Base-by-base conservation (phyloP, 2,329 filamentous ascomycete species). In the Monilinia fructicola region DNA sequence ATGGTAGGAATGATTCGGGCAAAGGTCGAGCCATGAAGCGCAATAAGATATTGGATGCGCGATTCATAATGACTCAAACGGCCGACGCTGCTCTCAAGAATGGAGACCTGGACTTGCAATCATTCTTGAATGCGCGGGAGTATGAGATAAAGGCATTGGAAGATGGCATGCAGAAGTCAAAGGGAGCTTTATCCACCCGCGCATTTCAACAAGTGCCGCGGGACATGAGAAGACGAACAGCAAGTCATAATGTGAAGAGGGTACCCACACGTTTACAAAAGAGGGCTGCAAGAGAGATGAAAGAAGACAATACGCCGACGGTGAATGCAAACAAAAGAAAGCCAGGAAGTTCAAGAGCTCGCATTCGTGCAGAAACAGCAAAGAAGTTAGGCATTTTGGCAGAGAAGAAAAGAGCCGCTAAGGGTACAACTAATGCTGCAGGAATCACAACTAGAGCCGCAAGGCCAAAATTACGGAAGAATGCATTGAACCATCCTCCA, bases 141-240 rank as follows among this genome's bases (percentile, higher is more conserved):
- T 96, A 91, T 74, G 94, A 98, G 80, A 96, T 99, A 73, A 86
- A 86, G 67, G 90, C 93, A 1, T 81, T 98, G 56, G 91, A 97
- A 76, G 83, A 89, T 74, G 92, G 91, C 68, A 95, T 98, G 84
- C 83, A 85, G 65, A 87, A 85, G 46, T 90, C 91, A 56, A 93
- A 90, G 77, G 79, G 79, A 6, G 79, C 81, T 50, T 79, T 81
- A 64, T 81, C 85, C 54, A 88, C 86, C 67, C 85, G 94, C 62
- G 93, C 94, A 18, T 98, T 98, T 75, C 95, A 99, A 78, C 87
- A 92, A 72, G 90, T 99, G 6, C 95, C 95, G 1, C 86, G 92
- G 71, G 88, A 89, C 60, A 80, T 99, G 84, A 84, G 95, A 71
- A 84, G 95, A 70, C 85, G 95, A 73, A 97, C 94, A 0, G 95